Percentiles rank a stretch among this genome's conserved stretches.
Evolutionary conservation across 75 land plant species (phyloP).

Genomic region (Larix kaempferi): DNA sequence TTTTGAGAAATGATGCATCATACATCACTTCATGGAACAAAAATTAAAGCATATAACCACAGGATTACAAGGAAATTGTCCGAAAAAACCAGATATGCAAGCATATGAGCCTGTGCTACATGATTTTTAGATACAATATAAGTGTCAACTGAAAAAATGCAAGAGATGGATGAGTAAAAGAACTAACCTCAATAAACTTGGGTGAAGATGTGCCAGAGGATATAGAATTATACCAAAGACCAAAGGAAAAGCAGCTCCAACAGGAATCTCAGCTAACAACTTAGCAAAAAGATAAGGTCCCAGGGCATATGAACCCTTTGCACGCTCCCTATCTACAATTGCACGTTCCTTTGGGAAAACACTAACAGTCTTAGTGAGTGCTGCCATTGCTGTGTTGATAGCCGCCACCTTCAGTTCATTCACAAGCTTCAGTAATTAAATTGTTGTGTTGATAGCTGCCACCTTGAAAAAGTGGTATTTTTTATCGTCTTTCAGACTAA

Average conservation of each 20-base stretch:
- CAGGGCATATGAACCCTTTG: constrained; percentile 85
- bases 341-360: constrained; percentile 97
- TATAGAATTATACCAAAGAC: constrained; percentile 89
- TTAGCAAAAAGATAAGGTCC: constrained; percentile 93
- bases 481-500: background rate
- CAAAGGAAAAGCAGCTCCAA: constrained; percentile 95
- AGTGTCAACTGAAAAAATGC: background rate
- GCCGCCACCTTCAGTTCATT: constrained; percentile 78
- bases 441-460: background rate
- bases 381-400: constrained; percentile 99
- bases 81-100: no score
- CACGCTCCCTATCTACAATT: constrained; percentile 85
- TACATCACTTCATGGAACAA: no score
- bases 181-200: constrained; percentile 62
- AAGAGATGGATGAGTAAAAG: background rate
- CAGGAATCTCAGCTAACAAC: constrained; percentile 88
- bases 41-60: no score
- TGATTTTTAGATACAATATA: no score
- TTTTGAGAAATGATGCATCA: no score
- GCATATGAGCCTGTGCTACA: no score
- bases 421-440: background rate
- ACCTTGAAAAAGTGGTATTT: background rate
- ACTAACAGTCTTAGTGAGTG: constrained; percentile 98
- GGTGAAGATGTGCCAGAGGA: constrained; percentile 98
- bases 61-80: no score